These are phyloP conservation scores for Ailanthus altissimus DNA, from an alignment of 345 rosid genomes.

Conservation along the genomic window DNA sequence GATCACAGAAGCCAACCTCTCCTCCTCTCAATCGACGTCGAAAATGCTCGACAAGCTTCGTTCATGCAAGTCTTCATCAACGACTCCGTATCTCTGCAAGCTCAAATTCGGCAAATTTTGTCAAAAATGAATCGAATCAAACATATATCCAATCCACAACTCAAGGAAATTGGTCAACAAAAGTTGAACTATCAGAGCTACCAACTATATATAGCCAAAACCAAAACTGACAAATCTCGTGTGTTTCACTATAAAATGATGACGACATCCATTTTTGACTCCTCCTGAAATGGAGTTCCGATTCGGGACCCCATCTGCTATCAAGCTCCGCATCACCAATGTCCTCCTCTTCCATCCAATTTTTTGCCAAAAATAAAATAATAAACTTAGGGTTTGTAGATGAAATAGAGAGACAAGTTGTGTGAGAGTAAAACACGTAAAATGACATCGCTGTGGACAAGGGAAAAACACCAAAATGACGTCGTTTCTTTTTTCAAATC, in stretches of 20 bases:
- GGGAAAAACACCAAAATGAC: too few species aligned
- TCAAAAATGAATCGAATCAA: constrained; percentile 23
- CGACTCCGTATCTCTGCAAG: constrained; percentile 47
- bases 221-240: constrained; percentile 1
- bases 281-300: too few species aligned
- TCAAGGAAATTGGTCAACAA: constrained; percentile 37
- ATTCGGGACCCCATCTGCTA: too few species aligned
- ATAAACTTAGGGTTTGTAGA: too few species aligned
- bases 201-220: constrained; percentile 1
- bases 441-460: too few species aligned
- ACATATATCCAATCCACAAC: constrained; percentile 34
- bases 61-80: constrained; percentile 91
- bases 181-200: background rate
- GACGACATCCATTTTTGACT: too few species aligned
- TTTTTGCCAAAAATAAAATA: too few species aligned
- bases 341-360: too few species aligned
- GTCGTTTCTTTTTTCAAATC: too few species aligned
- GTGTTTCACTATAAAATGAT: constrained; percentile 5
- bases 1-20: constrained; percentile 95
- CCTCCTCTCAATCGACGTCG: constrained; percentile 65
- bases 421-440: too few species aligned
- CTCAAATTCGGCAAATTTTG: constrained; percentile 18
- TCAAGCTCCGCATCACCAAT: too few species aligned
- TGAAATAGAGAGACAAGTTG: too few species aligned
- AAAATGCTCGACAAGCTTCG: constrained; percentile 62